Evolutionary conservation across 2,329 filamentous ascomycete species (phyloP), one percentile per base, ranked within the genome.

Genomic region (Aureobasidium sp.): DNA sequence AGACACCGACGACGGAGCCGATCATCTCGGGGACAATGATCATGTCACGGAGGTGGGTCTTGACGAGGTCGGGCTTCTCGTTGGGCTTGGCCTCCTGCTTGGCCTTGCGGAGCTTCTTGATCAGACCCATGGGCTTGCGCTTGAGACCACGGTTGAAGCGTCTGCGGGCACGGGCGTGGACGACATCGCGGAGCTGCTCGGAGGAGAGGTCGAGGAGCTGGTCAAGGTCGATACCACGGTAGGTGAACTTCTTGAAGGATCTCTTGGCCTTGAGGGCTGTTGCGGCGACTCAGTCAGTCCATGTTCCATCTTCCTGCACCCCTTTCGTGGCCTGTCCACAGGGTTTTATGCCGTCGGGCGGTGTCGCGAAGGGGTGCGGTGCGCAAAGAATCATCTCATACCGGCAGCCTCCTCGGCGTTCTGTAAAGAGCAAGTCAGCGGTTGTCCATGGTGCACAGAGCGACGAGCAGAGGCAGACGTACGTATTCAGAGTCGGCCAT

Each of bases 1-100:
- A 99, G 85, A 99, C 94, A 79, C 92, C 94, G 75, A 99, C 89
- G 75, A 99, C 93, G 81, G 85, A 90, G 75, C 94, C 94, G 78
- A 99, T 99, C 94, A 99, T 97, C 87, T 99, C 94, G 75, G 94
- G 94, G 73, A 99, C 94, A 77, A 99, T 88, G 80, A 99, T 97
- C 94, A 99, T 99, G 85, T 99, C 89, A 82, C 93, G 92, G 76
- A 99, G 89, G 81, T 99, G 93, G 68, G 93, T 99, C 89, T 97
- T 97, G 85, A 97, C 93, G 76, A 94, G 86, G 78, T 96, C 92
- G 78, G 93, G 93, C 90, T 97, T 97, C 91, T 97, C 93, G 84
- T 99, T 99, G 78, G 94, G 94, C 84, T 90, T 91, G 74, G 92
- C 92, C 84, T 96, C 91, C 82, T 96, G 91, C 89, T 97, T 97